Evolutionary conservation across 176 grass and related monocot genomes (phyloP).

Genomic region (Oryza brachyantha): DNA sequence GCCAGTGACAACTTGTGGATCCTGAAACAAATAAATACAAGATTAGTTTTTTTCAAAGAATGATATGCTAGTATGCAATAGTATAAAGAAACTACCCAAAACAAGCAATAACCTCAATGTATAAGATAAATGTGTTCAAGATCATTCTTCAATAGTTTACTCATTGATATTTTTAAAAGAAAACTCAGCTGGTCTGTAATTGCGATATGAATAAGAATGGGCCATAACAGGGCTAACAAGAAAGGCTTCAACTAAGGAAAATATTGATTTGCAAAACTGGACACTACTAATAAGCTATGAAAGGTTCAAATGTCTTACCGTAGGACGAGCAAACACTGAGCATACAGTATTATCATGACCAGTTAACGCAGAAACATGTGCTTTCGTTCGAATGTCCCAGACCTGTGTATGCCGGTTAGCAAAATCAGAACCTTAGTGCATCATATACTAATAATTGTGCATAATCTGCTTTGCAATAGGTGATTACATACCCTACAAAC

Average conservation of each 20-base stretch:
- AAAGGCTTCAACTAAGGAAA: slow-evolving; percentile 2
- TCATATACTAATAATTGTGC: background rate
- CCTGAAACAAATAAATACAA: slow-evolving; percentile 40
- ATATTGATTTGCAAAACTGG: background rate
- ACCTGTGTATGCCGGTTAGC: slow-evolving; percentile 46
- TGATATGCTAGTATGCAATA: background rate
- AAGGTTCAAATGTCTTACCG: slow-evolving; percentile 48
- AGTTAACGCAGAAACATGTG: slow-evolving; percentile 96
- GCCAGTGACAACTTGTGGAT: slow-evolving; percentile 98
- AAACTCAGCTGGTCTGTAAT: background rate
- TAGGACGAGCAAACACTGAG: slow-evolving; percentile 93
- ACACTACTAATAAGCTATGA: background rate
- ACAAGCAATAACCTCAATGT: background rate
- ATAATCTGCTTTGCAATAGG: background rate
- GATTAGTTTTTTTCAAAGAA: background rate
- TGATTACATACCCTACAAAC: slow-evolving; percentile 85
- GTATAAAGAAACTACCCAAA: background rate
- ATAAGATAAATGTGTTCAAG: background rate
- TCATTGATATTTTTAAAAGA: background rate
- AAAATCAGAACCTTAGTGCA: slow-evolving; percentile 18
- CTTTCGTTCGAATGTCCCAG: slow-evolving; percentile 94
- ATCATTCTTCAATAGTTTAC: background rate
- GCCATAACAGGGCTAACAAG: background rate
- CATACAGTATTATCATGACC: slow-evolving; percentile 97
- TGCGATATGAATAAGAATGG: background rate